Base-by-base conservation (phyloP, 495 filamentous ascomycete genomes). In the Penicillium egyptiacum region DNA sequence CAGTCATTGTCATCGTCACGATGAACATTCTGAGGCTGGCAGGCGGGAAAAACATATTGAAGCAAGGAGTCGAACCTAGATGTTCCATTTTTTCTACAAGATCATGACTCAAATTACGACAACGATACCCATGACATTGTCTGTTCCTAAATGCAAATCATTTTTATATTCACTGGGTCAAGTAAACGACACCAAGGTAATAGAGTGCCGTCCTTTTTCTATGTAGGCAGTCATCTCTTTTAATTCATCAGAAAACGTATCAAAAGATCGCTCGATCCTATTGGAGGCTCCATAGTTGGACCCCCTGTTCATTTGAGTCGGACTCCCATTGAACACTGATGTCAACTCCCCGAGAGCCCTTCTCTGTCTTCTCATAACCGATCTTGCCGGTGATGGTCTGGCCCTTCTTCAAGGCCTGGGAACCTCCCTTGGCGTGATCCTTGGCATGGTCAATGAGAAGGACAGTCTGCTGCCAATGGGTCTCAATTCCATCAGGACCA, bases 401-500 rank as follows among this genome's bases (percentile, higher is more conserved):
- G 14, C 81, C 81, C 59, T 79, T 77, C 70, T 80, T 79, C 33
- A 83, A 57, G 23, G 69, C 57, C 39, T 57, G 53, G 17, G 50
- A 53, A 2, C 50, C 50, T 26, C 2, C 4, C 39, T 53, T 53
- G 7, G 68, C 50, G 5, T 68, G 41, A 28, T 71, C 66, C 53
- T 72, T 71, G 30, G 68, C 68, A 49, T 77, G 69, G 50, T 82
- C 75, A 45, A 81, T 77, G 33, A 83, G 67, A 14, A 74, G 59
- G 35, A 81, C 59, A 2, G 69, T 69, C 56, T 83, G 80, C 57
- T 80, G 77, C 75, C 81, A 83, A 55, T 83, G 81, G 5, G 81
- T 83, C 62, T 80, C 71, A n/a, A 70, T 70, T 22, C 74, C 79
- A 53, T 74, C 40, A 5, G 80, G 80, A 2, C 80, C 79, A 9